Evolutionary conservation across 306 rosid genomes (phyloP), one percentile per base, ranked within the genome.

Genomic region (Adenanthera pavonina): DNA sequence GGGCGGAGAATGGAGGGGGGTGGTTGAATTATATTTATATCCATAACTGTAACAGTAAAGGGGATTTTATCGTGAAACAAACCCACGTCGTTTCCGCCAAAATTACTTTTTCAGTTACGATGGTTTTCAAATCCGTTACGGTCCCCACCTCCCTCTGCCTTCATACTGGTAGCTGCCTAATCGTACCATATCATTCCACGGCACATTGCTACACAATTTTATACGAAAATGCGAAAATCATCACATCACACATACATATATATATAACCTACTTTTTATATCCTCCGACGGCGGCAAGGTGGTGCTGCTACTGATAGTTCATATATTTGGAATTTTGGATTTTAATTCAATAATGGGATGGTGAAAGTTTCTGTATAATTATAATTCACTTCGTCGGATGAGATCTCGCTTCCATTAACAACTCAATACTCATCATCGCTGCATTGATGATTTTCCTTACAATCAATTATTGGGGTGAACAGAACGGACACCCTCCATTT

Each of bases 51-150:
- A 78, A 38, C 59, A 51, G 59, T 34, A 69, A 47, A n/a, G n/a
- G n/a, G n/a, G n/a, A n/a, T n/a, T n/a, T n/a, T n/a, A n/a, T n/a
- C n/a, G n/a, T n/a, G n/a, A 9, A 60, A 76, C 71, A 60, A 47
- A 71, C 78, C 53, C 60, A 70, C 51, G 48, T 16, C 69, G 38
- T 33, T 8, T 53, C 11, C 8, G 56, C 51, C 16, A 6, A 8
- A 52, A 20, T 35, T 77, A 52, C 47, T 2, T 65, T n/a, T 66
- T 49, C 72, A 2, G 72, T 51, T 76, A 35, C 52, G 38, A 61
- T 46, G n/a, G 71, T 59, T 57, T 17, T 33, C 19, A 20, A 8
- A 61, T 46, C 53, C 2, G 60, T 76, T 76, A 62, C 43, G 30
- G 76, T 35, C 38, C 12, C 4, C 15, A 36, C n/a, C 7, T n/a